Percentiles rank a stretch among this genome's conserved stretches.
These are phyloP conservation scores for Citrus medica DNA, from an alignment of 345 rosid genomes.

Conservation along the genomic window DNA sequence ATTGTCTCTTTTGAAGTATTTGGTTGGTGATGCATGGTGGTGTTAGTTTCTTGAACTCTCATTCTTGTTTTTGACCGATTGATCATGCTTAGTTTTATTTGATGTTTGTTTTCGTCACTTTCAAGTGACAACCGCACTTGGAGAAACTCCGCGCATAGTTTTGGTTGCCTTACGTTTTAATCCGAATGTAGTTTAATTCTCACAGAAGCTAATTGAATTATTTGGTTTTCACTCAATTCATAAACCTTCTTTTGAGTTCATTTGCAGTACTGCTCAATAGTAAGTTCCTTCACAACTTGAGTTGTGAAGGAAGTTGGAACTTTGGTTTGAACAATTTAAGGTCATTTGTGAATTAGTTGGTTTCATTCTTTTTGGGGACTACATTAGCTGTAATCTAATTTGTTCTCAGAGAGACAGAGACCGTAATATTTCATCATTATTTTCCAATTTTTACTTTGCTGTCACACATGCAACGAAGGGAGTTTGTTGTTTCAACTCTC, in stretches of 20 bases:
- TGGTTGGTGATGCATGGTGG: neutral
- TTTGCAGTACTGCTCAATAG: slow-evolving; percentile 13
- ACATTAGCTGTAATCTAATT: neutral
- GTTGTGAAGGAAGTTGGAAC: neutral
- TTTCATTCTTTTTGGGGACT: neutral
- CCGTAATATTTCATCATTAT: neutral
- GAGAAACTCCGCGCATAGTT: slow-evolving; percentile 71
- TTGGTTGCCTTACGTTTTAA: slow-evolving; percentile 67
- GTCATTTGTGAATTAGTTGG: neutral
- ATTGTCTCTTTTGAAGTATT: neutral
- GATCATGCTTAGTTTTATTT: neutral
- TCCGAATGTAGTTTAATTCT: slow-evolving; percentile 32
- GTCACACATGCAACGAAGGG: neutral
- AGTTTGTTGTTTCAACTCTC: neutral
- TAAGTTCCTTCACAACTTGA: slow-evolving; percentile 15
- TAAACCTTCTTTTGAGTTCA: neutral
- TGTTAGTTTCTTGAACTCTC: neutral
- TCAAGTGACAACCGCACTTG: slow-evolving; percentile 54
- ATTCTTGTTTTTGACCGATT: neutral
- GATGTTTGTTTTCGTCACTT: slow-evolving; percentile 41
- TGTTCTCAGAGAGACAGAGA: neutral
- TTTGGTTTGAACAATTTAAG: slow-evolving; percentile 12
- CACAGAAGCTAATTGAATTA: slow-evolving; percentile 51
- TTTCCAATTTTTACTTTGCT: too few species aligned
- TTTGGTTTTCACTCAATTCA: neutral